Evolutionary conservation across 805 yeast genomes (phyloP).

Genomic region (Yamadazyma sp.): DNA sequence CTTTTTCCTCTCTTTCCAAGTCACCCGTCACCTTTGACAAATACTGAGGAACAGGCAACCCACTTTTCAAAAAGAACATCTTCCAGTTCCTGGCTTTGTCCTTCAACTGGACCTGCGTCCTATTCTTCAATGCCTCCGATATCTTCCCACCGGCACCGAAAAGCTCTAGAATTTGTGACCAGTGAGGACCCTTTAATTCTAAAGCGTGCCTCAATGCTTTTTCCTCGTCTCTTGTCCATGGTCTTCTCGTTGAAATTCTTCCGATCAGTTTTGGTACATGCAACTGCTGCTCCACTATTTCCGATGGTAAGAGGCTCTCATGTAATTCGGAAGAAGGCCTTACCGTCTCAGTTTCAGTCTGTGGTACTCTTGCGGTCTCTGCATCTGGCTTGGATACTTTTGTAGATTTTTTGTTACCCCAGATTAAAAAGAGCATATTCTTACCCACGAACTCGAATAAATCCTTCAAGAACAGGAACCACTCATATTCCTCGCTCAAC

Average conservation of each 20-base stretch:
- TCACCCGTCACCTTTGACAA: slow-evolving; percentile 87
- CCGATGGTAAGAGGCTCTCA: slow-evolving; percentile 40
- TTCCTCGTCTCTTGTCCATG: slow-evolving; percentile 91
- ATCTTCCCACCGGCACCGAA: slow-evolving; percentile 92
- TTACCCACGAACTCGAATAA: slow-evolving; percentile 75
- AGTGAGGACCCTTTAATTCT: slow-evolving; percentile 83
- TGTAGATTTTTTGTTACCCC: slow-evolving; percentile 55
- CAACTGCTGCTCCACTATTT: slow-evolving; percentile 43
- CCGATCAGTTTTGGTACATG: slow-evolving; percentile 32
- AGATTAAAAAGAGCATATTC: slow-evolving; percentile 67
- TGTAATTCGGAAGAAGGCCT: slow-evolving; percentile 21
- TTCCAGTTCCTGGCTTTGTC: slow-evolving; percentile 98
- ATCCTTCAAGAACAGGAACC: slow-evolving; percentile 81
- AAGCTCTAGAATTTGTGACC: slow-evolving; percentile 88
- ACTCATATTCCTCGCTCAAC: slow-evolving; percentile 73
- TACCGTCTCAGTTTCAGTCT: slow-evolving; percentile 9
- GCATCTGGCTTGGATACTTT: slow-evolving; percentile 5
- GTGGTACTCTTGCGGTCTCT: slow-evolving; percentile 8
- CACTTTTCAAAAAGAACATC: slow-evolving; percentile 74
- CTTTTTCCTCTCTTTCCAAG: slow-evolving; percentile 53
- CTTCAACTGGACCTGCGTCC: slow-evolving; percentile 89
- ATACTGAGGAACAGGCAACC: slow-evolving; percentile 76
- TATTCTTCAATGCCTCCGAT: slow-evolving; percentile 78
- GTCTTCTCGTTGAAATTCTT: slow-evolving; percentile 48
- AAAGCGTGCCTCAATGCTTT: slow-evolving; percentile 78